Evolutionary conservation across 1,284 basidiomycete genomes (phyloP), one percentile per base, ranked within the genome.

Genomic region (Gomphus bonarii): DNA sequence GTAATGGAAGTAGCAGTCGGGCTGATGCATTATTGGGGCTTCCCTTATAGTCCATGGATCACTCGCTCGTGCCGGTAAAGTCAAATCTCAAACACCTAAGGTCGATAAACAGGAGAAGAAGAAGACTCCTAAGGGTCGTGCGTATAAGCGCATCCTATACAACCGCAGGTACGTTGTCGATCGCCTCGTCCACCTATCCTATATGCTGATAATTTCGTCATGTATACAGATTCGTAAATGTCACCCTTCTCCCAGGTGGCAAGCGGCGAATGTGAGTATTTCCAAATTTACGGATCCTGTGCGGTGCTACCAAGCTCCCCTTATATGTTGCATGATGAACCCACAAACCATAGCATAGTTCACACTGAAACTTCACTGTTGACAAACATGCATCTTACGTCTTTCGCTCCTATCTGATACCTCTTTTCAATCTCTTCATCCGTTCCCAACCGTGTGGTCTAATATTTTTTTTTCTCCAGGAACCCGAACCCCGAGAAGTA

Each of bases 51-150:
- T 97, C 78, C 95, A 98, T 90, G 95, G 95, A 76, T 97, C 95
- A 72, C 93, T 98, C 78, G 95, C 95, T 76, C 95, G 95, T 85
- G 95, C 95, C 75, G 95, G 94, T 76, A 98, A 98, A 86, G 95
- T 98, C 83, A 97, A 92, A 80, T 91, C 89, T 68, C 93, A 97
- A 77, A 88, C 85, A 69, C 95, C 95, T 68, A 95, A 95, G 78
- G 94, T 97, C 72, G 94, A 95, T 71, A 85, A 88, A 75, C 91
- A 95, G 79, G 94, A 97, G 80, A 97, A 95, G 87, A 93, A 94
- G 84, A 95, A 95, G 86, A 80, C 77, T 47, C 91, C 91, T 62
- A 95, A 90, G 79, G 94, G 94, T 66, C 91, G 94, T 71, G 94
- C 94, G 63, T 92, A 95, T 85, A 97, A 97, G 84, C 82, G 94